phyloP scores from a whole-genome alignment of 2,329 filamentous ascomycete species.

The Xylariaceae sp. region DNA sequence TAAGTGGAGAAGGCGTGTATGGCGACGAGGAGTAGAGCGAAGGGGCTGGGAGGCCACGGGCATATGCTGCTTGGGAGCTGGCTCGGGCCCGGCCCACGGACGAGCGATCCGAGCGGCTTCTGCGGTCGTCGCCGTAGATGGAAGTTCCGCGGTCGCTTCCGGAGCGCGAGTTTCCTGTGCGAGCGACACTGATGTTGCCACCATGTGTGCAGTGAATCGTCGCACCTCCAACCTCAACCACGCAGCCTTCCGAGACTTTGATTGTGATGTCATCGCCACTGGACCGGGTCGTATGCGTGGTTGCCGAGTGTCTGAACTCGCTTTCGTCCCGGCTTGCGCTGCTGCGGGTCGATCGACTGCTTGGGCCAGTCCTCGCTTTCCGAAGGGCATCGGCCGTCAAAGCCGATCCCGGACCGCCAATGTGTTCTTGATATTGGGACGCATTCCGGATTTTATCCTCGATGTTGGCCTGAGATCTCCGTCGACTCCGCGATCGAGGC shows the following conservation, averaged over 20 bases:
- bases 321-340: conserved; percentile 58
- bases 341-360: conserved; percentile 53
- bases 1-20: conserved; percentile 13
- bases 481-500: conserved; percentile 30
- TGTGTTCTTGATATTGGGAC: conserved; percentile 48
- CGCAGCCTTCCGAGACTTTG: conserved; percentile 51
- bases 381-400: conserved; percentile 53
- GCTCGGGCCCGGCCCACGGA: conserved; percentile 39
- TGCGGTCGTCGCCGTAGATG: conserved; percentile 43
- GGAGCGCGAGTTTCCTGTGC: conserved; percentile 31
- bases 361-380: conserved; percentile 43
- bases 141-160: conserved; percentile 48
- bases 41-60: conserved; percentile 24
- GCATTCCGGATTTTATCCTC: conserved; percentile 42
- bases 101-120: conserved; percentile 37
- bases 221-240: conserved; percentile 50
- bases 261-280: conserved; percentile 57
- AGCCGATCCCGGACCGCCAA: conserved; percentile 39
- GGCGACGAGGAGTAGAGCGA: conserved; percentile 1
- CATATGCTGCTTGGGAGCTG: conserved; percentile 46
- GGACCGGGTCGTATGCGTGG: conserved; percentile 55
- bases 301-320: conserved; percentile 56
- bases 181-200: conserved; percentile 53
- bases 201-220: conserved; percentile 56
- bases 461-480: conserved; percentile 33